Conservation (phyloP, 495 filamentous ascomycete species). For the Saxophila tyrrhenica region DNA sequence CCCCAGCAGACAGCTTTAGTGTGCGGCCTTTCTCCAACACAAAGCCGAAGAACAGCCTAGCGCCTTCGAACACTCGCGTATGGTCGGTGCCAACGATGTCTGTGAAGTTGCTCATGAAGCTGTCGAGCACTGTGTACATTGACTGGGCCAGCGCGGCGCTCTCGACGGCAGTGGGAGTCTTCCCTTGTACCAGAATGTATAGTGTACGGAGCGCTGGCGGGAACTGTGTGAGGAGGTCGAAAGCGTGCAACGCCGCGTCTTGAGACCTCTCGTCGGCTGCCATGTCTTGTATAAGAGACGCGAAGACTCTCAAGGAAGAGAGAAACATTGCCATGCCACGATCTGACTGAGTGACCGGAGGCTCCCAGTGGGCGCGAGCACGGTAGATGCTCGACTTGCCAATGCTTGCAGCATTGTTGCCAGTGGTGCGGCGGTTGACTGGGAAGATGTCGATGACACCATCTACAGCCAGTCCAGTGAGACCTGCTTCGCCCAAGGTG, state of each 20-base stretch:
- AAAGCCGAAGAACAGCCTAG: constrained; percentile 26
- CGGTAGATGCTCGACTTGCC: constrained; percentile 6
- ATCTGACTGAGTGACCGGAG: constrained; percentile 15
- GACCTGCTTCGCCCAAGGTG: constrained; percentile 14
- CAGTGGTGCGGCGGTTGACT: constrained; percentile 19
- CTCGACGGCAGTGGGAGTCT: constrained; percentile 18
- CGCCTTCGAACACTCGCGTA: constrained; percentile 22
- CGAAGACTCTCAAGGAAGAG: constrained; percentile 25
- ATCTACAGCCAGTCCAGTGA: constrained; percentile 16
- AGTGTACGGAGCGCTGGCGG: constrained; percentile 26
- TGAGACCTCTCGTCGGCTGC: constrained; percentile 20
- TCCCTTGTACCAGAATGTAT: constrained; percentile 23
- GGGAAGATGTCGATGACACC: constrained; percentile 25
- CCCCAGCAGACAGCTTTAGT: constrained; percentile 17
- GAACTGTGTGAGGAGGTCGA: constrained; percentile 21
- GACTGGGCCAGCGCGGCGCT: constrained; percentile 22
- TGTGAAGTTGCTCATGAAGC: constrained; percentile 15
- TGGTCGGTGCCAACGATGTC: constrained; percentile 18
- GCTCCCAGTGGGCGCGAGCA: constrained; percentile 11
- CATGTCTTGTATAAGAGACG: constrained; percentile 14
- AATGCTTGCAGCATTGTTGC: constrained; percentile 3
- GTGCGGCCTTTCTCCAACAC: constrained; percentile 26
- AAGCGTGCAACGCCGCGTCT: constrained; percentile 25
- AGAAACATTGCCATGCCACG: constrained; percentile 27
- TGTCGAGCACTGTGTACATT: constrained; percentile 23